phyloP scores from a whole-genome alignment of 2,329 filamentous ascomycete species.

The Cercospora citrullina region DNA sequence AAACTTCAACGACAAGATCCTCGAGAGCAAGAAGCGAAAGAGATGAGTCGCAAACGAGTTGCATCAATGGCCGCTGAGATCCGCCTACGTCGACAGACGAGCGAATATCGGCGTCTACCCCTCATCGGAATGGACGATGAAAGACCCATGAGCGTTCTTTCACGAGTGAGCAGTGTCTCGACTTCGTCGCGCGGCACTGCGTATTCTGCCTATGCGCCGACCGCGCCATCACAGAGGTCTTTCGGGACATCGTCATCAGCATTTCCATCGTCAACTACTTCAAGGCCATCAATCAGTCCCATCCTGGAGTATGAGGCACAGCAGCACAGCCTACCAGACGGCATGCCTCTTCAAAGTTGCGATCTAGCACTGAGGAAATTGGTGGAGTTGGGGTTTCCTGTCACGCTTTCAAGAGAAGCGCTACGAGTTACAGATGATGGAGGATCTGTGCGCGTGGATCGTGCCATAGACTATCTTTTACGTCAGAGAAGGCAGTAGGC shows the following conservation, averaged over 20 bases:
- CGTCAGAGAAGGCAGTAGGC: constrained; percentile 32
- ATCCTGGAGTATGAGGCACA: constrained; percentile 30
- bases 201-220: neutral
- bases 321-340: neutral
- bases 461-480: constrained; percentile 58
- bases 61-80: constrained; percentile 48
- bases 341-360: constrained; percentile 24
- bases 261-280: neutral
- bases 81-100: constrained; percentile 40
- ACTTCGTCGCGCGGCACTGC: neutral
- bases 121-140: constrained; percentile 43
- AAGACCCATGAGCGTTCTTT: constrained; percentile 38
- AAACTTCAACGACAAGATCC: constrained; percentile 38
- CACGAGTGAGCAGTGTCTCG: constrained; percentile 26
- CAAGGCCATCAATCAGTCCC: constrained; percentile 31
- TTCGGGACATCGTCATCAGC: constrained; percentile 1
- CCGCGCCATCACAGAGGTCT: neutral
- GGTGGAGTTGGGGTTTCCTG: constrained; percentile 61
- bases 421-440: constrained; percentile 61
- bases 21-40: constrained; percentile 39
- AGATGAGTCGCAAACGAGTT: constrained; percentile 46
- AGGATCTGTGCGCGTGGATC: constrained; percentile 58
- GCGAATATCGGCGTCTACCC: constrained; percentile 40
- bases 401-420: constrained; percentile 57
- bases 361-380: constrained; percentile 59